Evolutionary conservation across 345 rosid species (phyloP).

Genomic region (Bruguiera gymnorhiza): DNA sequence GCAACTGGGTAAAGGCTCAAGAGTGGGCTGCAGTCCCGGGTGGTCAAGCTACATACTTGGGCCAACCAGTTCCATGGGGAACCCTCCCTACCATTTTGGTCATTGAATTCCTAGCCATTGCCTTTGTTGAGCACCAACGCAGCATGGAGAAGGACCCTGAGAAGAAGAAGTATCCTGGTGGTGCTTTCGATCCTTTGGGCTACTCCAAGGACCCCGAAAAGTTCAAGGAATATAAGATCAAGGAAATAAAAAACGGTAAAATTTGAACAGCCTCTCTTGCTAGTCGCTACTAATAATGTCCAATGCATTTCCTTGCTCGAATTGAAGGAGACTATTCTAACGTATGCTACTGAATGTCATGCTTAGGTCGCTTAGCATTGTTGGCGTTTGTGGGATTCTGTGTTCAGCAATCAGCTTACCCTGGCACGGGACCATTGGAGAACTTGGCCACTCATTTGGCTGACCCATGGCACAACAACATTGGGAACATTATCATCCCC

Average conservation of each 20-base stretch:
- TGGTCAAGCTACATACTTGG: constrained; percentile 95
- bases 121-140: constrained; percentile 95
- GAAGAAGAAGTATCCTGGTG: constrained; percentile 97
- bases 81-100: constrained; percentile 79
- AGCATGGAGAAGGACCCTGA: constrained; percentile 97
- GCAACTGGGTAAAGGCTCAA: constrained; percentile 99
- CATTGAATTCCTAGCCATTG: constrained; percentile 78
- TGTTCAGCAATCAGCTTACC: constrained; percentile 95
- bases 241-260: constrained; percentile 88
- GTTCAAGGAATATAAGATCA: constrained; percentile 86
- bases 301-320: too few species aligned
- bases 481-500: constrained; percentile 72
- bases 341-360: constrained; percentile 1
- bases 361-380: constrained; percentile 76
- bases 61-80: constrained; percentile 97
- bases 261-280: not conserved
- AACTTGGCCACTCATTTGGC: constrained; percentile 91
- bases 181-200: constrained; percentile 94
- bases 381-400: constrained; percentile 93
- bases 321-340: too few species aligned
- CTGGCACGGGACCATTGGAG: constrained; percentile 98
- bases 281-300: too few species aligned
- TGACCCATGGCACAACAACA: constrained; percentile 99
- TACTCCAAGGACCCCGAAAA: constrained; percentile 93
- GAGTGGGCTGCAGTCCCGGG: constrained; percentile 97